Conservation (phyloP, 2,329 filamentous ascomycete species). For the Ophiocordyceps camponoti-saundersi region DNA sequence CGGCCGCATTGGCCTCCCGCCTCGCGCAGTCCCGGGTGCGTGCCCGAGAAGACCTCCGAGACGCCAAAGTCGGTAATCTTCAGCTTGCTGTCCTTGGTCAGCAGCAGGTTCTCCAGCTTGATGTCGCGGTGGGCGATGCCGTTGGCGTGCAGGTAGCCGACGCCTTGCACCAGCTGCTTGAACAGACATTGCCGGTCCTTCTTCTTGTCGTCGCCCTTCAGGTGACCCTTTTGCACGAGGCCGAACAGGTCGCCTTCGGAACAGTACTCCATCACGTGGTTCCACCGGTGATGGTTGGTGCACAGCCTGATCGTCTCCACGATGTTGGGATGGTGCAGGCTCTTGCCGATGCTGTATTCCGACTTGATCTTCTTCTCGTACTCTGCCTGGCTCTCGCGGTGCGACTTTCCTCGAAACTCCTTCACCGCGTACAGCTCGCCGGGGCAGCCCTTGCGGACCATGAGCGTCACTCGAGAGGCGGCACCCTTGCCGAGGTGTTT, state of each 20-base stretch:
- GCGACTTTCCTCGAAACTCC: slow-evolving; percentile 61
- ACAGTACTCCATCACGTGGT: slow-evolving; percentile 90
- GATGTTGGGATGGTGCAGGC: slow-evolving; percentile 72
- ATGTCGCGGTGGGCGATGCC: slow-evolving; percentile 85
- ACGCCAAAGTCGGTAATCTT: slow-evolving; percentile 91
- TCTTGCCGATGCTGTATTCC: slow-evolving; percentile 77
- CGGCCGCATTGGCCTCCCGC: slow-evolving; percentile 57
- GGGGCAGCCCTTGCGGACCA: slow-evolving; percentile 51
- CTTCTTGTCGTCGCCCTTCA: slow-evolving; percentile 44
- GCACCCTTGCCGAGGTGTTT: slow-evolving; percentile 69
- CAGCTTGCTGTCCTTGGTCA: slow-evolving; percentile 63
- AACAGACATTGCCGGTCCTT: slow-evolving; percentile 68
- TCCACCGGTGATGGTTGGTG: slow-evolving; percentile 59
- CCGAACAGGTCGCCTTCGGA: slow-evolving; percentile 64
- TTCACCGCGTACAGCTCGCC: slow-evolving; percentile 69
- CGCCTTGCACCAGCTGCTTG: slow-evolving; percentile 72
- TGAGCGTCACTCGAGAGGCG: slow-evolving; percentile 66
- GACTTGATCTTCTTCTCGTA: slow-evolving; percentile 85
- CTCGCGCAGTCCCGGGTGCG: slow-evolving; percentile 61
- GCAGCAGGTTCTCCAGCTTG: slow-evolving; percentile 73
- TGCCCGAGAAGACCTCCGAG: slow-evolving; percentile 69
- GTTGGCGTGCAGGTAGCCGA: slow-evolving; percentile 65
- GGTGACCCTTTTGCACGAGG: slow-evolving; percentile 54
- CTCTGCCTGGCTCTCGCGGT: slow-evolving; percentile 51
- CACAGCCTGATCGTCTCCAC: slow-evolving; percentile 67